Base-by-base conservation (phyloP, 306 rosid genomes). In the Inga oerstediana region DNA sequence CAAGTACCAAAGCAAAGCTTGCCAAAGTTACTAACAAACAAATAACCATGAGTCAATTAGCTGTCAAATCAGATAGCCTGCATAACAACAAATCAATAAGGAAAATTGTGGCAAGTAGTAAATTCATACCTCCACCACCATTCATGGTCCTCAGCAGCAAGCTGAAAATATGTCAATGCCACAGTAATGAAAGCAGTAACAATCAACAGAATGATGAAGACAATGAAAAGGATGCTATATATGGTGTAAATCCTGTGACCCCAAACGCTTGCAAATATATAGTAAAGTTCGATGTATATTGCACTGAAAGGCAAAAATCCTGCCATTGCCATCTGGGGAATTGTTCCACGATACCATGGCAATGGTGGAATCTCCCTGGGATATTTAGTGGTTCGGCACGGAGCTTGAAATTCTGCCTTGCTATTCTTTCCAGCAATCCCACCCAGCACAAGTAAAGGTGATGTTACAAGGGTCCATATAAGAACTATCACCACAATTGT, bases 81-180 rank as follows among this genome's bases (percentile, higher is more conserved):
- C 48, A 75, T 75, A 35, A 32, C 15, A 52, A 5, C 46, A 35
- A 75, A 54, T 11, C 48, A 37, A 19, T 35, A 48, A 74, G 0
- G 14, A 81, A 39, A 52, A 59, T 32, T 10, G 39, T 19, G 72
- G 69, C 35, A 3, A 76, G 72, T 15, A 75, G 74, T 2, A 34
- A 8, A 39, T 65, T 72, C 88, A 56, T 88, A 91, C 94, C 94
- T 91, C 94, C 94, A 91, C 94, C 94, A 91, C 94, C 94, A 91
- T 81, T 89, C 88, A 71, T 91, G 94, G 75, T 91, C 94, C 85
- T 91, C 94, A 49, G 94, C 92, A 79, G 92, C 91, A 81, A 91
- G 91, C 84, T 91, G 94, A 85, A 89, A 89, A 82, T 89, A 91
- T 41, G 94, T 91, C 86, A 91, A 82, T 4, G 91, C 91, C 73